A percentile compares a stretch with the other conserved stretches of the same genome.
Conservation (phyloP, 257 asterid genomes). For the Anisodus tanguticus region DNA sequence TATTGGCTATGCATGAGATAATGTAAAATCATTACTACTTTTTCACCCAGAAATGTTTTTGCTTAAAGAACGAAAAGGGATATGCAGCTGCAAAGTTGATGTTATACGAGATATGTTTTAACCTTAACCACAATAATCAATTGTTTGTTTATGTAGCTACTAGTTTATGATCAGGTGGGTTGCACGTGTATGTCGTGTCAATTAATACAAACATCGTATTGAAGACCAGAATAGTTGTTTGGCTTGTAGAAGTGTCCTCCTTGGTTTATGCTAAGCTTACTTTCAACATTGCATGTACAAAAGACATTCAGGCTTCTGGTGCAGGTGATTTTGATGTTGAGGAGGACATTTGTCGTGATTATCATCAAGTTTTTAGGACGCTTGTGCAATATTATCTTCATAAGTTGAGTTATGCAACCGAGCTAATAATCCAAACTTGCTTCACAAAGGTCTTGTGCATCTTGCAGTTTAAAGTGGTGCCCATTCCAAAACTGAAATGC, state of each 20-base stretch:
- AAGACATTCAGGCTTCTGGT: neutral
- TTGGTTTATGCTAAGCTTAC: neutral
- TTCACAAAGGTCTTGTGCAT: too few relatives aligned
- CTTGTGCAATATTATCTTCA: neutral
- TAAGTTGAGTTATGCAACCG: neutral
- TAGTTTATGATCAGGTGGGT: too few relatives aligned
- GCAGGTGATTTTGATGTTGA: neutral
- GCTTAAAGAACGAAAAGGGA: neutral
- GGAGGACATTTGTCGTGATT: neutral
- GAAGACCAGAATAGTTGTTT: neutral
- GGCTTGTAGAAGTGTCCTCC: neutral
- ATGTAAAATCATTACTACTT: neutral
- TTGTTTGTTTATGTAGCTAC: neutral
- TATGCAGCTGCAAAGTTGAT: too few relatives aligned
- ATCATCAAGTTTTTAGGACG: too few relatives aligned
- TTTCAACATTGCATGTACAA: neutral
- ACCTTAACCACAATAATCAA: neutral
- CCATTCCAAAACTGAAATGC: too few relatives aligned
- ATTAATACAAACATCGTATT: neutral
- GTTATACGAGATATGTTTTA: neutral
- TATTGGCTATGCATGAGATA: neutral
- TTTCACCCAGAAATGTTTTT: neutral
- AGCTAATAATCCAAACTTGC: too few relatives aligned
- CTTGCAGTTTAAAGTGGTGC: too few relatives aligned
- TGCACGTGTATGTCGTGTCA: neutral